Conservation (phyloP, 192 early-diverging fungal species). For the Cetraspora pellucida region DNA sequence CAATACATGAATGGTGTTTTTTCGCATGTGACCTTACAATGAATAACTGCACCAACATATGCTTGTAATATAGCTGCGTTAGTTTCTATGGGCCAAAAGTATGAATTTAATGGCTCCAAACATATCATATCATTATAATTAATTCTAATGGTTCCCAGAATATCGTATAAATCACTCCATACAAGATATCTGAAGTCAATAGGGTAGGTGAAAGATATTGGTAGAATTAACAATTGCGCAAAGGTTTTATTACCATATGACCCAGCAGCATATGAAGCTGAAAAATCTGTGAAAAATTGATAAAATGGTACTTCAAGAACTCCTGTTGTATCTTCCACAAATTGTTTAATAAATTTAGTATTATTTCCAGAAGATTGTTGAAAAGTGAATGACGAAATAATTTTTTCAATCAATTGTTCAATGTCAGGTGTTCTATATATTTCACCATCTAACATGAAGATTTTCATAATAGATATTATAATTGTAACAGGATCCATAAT, state of each 20-base stretch:
- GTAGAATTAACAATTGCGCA: not conserved
- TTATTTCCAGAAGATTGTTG: not conserved
- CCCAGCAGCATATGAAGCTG: conserved; percentile 7
- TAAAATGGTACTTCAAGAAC: conserved; percentile 22
- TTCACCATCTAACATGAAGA: conserved; percentile 31
- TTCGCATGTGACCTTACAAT: not conserved
- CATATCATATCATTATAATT: conserved; percentile 29
- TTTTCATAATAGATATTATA: conserved; percentile 30
- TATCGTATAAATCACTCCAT: conserved; percentile 26
- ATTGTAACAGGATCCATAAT: conserved; percentile 8
- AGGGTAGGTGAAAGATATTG: conserved; percentile 14
- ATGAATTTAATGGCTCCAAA: conserved; percentile 11
- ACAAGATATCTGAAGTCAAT: conserved; percentile 11
- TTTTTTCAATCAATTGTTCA: conserved; percentile 17
- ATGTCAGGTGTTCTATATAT: conserved; percentile 18
- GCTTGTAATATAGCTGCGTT: conserved; percentile 9
- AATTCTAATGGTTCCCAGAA: conserved; percentile 12
- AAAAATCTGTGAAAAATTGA: conserved; percentile 29
- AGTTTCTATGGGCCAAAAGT: conserved; percentile 31
- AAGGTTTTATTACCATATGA: conserved; percentile 29
- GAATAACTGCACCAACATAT: conserved; percentile 12
- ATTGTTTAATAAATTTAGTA: not conserved
- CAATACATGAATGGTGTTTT: conserved; percentile 32
- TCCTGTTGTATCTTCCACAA: not conserved
- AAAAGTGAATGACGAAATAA: conserved; percentile 11